A percentile compares a stretch with the other conserved stretches of the same genome.
Evolutionary conservation across 306 rosid genomes (phyloP).

Genomic region (Malus sieversii): DNA sequence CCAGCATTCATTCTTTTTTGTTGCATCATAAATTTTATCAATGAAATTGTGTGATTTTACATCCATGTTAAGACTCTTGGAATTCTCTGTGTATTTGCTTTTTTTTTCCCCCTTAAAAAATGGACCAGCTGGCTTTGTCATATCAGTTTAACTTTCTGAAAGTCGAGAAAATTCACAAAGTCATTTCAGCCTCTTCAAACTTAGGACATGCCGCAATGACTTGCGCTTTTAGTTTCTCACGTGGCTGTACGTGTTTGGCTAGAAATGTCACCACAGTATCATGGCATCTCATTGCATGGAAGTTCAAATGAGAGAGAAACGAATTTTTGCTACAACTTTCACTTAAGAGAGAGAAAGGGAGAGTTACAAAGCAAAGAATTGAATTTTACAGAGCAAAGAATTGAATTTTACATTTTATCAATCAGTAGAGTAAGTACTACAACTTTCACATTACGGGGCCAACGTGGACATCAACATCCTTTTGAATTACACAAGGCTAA

Average conservation of each 20-base stretch:
- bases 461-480: not conserved
- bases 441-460: conserved; percentile 13
- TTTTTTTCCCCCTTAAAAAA: not conserved
- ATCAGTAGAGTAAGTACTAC: not conserved
- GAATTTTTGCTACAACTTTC: not conserved
- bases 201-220: too few species aligned
- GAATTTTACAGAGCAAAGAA: not conserved
- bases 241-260: not conserved
- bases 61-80: not conserved
- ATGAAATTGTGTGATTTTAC: not conserved
- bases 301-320: too few species aligned
- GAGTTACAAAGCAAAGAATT: not conserved
- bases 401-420: not conserved
- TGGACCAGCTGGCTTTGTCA: too few species aligned
- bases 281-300: too few species aligned
- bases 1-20: conserved; percentile 9
- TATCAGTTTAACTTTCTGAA: too few species aligned
- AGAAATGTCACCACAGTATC: not conserved
- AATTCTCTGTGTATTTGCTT: not conserved
- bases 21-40: not conserved
- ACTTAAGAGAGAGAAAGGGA: not conserved
- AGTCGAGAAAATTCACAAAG: too few species aligned
- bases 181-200: too few species aligned
- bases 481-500: conserved; percentile 9
- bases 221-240: not conserved